Evolutionary conservation across 495 filamentous ascomycete genomes (phyloP).

Genomic region (Jackrogersella multiformis): DNA sequence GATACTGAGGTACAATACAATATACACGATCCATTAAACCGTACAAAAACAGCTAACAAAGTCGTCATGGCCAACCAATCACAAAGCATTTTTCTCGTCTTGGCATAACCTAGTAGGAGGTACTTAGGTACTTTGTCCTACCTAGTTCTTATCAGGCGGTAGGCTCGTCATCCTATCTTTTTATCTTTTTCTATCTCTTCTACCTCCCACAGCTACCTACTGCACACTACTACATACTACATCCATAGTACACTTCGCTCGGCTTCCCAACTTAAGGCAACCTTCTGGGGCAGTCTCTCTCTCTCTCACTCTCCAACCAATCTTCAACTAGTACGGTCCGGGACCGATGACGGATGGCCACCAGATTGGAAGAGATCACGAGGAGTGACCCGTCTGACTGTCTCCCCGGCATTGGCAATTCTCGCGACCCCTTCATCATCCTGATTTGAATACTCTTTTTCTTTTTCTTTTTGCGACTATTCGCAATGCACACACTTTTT

Average conservation of each 20-base stretch:
- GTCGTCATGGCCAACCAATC: conserved; percentile 39
- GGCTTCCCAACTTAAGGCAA: conserved; percentile 20
- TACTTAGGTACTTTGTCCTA: conserved; percentile 20
- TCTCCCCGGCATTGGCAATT: conserved; percentile 9
- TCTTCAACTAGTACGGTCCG: conserved; percentile 34
- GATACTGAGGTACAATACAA: background rate
- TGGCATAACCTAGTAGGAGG: too few relatives aligned
- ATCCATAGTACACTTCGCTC: too few relatives aligned
- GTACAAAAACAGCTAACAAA: conserved; percentile 27
- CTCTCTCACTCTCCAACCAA: conserved; percentile 14
- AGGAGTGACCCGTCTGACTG: conserved; percentile 44
- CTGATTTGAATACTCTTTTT: conserved; percentile 4
- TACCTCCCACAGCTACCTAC: too few relatives aligned
- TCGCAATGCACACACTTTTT: conserved; percentile 6
- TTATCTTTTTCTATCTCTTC: conserved; percentile 23
- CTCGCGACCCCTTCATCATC: conserved; percentile 5
- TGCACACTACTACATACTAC: too few relatives aligned
- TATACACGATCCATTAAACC: too few relatives aligned
- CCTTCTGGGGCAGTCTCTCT: background rate
- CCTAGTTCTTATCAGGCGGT: conserved; percentile 44
- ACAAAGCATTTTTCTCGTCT: conserved; percentile 18
- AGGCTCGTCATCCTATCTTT: conserved; percentile 41
- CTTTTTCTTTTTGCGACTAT: conserved; percentile 17
- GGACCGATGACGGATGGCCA: conserved; percentile 52
- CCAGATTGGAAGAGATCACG: conserved; percentile 47